Evolutionary conservation across 78 protist species (phyloP), one percentile per base, ranked within the genome.

Genomic region (Creolimax fragrantissima): DNA sequence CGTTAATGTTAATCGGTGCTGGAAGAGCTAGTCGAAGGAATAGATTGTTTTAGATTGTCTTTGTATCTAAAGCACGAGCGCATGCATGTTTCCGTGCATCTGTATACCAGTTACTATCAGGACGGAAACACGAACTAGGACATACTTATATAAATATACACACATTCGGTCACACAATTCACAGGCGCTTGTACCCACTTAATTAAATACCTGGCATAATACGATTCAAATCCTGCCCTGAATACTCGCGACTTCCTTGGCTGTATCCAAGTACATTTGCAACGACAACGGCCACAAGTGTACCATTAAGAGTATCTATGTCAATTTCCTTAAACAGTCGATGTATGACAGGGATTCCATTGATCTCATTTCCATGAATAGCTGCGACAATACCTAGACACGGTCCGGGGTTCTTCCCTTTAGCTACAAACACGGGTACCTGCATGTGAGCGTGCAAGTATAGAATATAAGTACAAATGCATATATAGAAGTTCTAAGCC

Each of bases 331-430:
- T 3, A 37, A 90, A 44, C 17, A 93, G 43, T 11, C 67, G 3
- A n/a, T 91, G 94, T 11, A 93, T 74, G 44, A 93, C n/a, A 3
- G 93, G 94, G 41, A 93, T 90, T 36, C 94, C 94, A 36, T 91
- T 91, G 89, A 93, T 11, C 11, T 93, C 94, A 42, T 93, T 93
- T 36, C 94, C 94, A 24, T 93, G 94, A 24, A 93, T 44, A 43
- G 91, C 93, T 2, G 93, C 92, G 7, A 86, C 91, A 39, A 93
- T 3, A 42, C 94, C 94, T 4, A 93, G 45, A 42, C 89, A 24
- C 11, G 93, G 93, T 2, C 94, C 94, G 5, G 2, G 43, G 35
- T 2, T 2, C 4, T 3, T 35, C 24, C 93, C 93, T 32, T 5
- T 3, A 3, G 92, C 88, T 35, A 91, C 90, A 35, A 91, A 84